Conservation (phyloP, 495 filamentous ascomycete genomes). For the Saxophila tyrrhenica region DNA sequence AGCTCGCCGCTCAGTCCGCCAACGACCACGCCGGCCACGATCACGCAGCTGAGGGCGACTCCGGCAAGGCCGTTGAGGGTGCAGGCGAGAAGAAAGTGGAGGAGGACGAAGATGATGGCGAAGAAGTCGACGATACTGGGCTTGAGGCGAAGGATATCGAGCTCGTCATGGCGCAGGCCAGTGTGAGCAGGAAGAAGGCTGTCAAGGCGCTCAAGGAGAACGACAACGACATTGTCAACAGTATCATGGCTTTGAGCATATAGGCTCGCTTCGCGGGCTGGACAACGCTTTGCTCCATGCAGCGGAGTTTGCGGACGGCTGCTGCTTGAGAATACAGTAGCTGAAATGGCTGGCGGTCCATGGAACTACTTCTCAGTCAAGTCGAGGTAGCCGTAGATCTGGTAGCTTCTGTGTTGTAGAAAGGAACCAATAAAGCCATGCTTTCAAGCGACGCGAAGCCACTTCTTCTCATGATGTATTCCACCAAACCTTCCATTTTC, state of each 20-base stretch:
- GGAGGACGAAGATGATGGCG: conserved; percentile 83
- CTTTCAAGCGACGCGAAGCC: too few relatives aligned
- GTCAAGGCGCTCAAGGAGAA: conserved; percentile 98
- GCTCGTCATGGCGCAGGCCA: conserved; percentile 95
- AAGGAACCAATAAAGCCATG: too few relatives aligned
- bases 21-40: conserved; percentile 43
- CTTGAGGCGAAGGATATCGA: conserved; percentile 99
- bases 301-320: too few relatives aligned
- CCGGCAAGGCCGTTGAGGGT: conserved; percentile 63
- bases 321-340: too few relatives aligned
- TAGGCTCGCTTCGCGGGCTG: conserved; percentile 33
- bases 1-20: conserved; percentile 59
- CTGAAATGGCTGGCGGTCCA: too few relatives aligned
- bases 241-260: conserved; percentile 98
- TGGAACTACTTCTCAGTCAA: too few relatives aligned
- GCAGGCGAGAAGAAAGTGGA: conserved; percentile 68
- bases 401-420: too few relatives aligned
- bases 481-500: conserved; percentile 4
- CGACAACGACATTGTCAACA: conserved; percentile 99
- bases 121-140: conserved; percentile 85
- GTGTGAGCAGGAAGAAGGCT: conserved; percentile 91
- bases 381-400: too few relatives aligned
- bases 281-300: too few relatives aligned
- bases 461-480: too few relatives aligned
- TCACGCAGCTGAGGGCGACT: conserved; percentile 35